These are phyloP conservation scores for Cryptococcus sp. DNA, from an alignment of 1,284 basidiomycete genomes.

Conservation along the genomic window DNA sequence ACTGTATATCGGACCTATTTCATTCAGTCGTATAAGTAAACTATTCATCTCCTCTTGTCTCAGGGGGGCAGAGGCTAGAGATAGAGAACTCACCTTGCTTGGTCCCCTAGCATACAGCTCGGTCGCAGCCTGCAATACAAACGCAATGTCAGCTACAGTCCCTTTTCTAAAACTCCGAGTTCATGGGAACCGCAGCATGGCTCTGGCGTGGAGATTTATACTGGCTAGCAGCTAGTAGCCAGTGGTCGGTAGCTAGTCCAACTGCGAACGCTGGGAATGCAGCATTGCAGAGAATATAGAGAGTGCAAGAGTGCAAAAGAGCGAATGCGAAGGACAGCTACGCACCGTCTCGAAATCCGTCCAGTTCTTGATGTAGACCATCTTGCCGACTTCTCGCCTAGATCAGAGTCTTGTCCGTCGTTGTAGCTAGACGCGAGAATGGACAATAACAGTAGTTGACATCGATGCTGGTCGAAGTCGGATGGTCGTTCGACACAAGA, in stretches of 20 bases:
- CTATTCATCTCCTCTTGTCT: too few species aligned
- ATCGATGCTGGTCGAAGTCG: too few species aligned
- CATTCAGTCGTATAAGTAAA: not conserved
- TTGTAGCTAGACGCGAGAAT: too few species aligned
- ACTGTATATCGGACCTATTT: conserved; percentile 80
- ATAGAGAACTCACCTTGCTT: conserved; percentile 61
- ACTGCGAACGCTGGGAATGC: not conserved
- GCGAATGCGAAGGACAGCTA: not conserved
- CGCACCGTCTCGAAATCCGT: conserved; percentile 53
- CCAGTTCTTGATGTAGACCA: conserved; percentile 54
- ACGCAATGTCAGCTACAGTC: too few species aligned
- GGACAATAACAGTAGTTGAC: too few species aligned
- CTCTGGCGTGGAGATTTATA: not conserved
- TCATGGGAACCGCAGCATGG: too few species aligned
- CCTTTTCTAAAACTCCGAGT: too few species aligned
- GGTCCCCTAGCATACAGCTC: conserved; percentile 76
- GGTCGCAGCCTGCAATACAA: conserved; percentile 65
- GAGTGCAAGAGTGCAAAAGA: not conserved
- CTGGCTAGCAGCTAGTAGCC: not conserved
- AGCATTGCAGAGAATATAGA: not conserved
- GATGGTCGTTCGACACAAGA: too few species aligned
- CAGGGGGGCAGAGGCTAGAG: not conserved
- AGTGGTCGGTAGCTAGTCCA: not conserved
- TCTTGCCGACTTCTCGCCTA: conserved; percentile 16
- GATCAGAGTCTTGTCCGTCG: too few species aligned